Conservation (phyloP, 164 flowering plant species). For the Vitis rotundifolia region DNA sequence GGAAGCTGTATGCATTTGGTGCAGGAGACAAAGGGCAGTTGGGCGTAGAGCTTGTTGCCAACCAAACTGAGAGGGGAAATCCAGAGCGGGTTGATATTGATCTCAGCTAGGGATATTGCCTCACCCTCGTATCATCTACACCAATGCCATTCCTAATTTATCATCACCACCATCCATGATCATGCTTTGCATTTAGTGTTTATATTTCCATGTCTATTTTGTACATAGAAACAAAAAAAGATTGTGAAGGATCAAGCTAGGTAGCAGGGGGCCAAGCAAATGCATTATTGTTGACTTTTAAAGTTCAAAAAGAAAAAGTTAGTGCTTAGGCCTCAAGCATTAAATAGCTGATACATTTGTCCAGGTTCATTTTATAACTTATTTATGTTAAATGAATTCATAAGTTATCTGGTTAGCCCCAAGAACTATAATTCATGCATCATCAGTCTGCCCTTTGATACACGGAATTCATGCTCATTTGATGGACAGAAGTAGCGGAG, state of each 20-base stretch:
- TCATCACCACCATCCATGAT: slow-evolving; percentile 1
- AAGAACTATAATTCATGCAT: neutral
- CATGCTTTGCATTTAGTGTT: slow-evolving; percentile 24
- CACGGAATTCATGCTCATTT: too few species aligned
- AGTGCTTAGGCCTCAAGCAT: slow-evolving; percentile 15
- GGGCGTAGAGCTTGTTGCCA: slow-evolving; percentile 60
- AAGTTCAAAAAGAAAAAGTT: neutral
- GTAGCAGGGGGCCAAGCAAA: slow-evolving; percentile 16
- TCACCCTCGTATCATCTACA: neutral
- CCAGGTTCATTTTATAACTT: slow-evolving; percentile 16
- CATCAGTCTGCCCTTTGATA: too few species aligned
- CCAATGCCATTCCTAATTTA: neutral
- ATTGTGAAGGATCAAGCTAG: slow-evolving; percentile 24
- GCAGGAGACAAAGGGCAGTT: slow-evolving; percentile 96
- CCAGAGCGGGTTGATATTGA: slow-evolving; percentile 82
- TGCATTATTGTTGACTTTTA: neutral
- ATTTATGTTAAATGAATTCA: slow-evolving; percentile 1
- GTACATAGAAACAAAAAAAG: slow-evolving; percentile 44
- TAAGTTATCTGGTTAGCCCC: neutral
- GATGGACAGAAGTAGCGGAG: too few species aligned
- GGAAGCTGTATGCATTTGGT: slow-evolving; percentile 90
- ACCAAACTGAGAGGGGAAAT: slow-evolving; percentile 66
- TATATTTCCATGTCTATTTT: slow-evolving; percentile 35
- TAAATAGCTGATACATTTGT: slow-evolving; percentile 21
- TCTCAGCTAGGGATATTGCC: slow-evolving; percentile 49